Base-by-base conservation (phyloP, 2,329 filamentous ascomycete genomes). In the Fonsecaea monophora region DNA sequence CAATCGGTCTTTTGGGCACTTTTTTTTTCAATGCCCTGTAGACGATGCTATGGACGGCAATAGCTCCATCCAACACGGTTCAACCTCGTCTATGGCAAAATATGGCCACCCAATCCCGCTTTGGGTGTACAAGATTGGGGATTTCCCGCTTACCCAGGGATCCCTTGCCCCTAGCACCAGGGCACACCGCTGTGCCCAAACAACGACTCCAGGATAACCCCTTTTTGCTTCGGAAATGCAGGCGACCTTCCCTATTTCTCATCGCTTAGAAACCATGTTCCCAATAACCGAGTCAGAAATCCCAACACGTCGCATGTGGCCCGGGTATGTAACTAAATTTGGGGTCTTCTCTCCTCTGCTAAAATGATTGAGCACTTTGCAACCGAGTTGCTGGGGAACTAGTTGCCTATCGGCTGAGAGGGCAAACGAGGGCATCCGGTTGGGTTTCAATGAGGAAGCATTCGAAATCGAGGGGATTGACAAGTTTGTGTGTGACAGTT, bases 171-270 rank as follows among this genome's bases (percentile, higher is more conserved):
- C 42, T 50, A 50, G 45, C 18, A 50, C 18, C 21, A 50, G 45
- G 45, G 18, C 45, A 61, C 59, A 61, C 59, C 42, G 45, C 42
- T 8, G 58, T 30, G 45, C 45, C 40, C 38, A 53, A 48, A 50
- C 18, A 25, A 10, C 25, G 38, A 48, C 18, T 34, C 59, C 40
- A 21, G 30, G 59, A 35, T 13, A 50, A 25, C 32, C 59, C 59
- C 59, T 25, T 32, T 32, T 32, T 61, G 54, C 59, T 32, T 53
- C 21, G 37, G 7, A 61, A n/a, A 9, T n/a, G n/a, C 35, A 61
- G 3, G 59, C 59, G 59, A 61, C 59, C 59, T 54, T 61, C 59
- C 59, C 38, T 21, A 54, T 61, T 61, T 34, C 54, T 25, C 45
- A 25, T 61, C 59, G 45, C 59, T 61, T 61, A 54, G 45, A 21